A percentile compares a stretch with the other conserved stretches of the same genome.
phyloP scores from a whole-genome alignment of 164 flowering plant species.

The Dillenia suffruticosa region DNA sequence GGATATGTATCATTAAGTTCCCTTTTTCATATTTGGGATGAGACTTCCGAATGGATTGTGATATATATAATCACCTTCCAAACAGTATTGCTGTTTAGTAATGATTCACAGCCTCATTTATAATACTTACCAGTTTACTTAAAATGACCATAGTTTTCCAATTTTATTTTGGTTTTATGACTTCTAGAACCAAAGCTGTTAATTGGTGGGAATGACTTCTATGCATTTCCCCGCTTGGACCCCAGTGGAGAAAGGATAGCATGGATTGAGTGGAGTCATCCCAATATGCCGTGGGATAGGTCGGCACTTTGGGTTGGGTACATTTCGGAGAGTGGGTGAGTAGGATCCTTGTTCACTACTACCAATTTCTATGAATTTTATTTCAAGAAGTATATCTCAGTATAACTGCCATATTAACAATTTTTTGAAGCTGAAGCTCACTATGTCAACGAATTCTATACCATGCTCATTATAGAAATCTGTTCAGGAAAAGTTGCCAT shows the following conservation, averaged over 20 bases:
- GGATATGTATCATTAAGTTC: background rate
- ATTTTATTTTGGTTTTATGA: conserved; percentile 3
- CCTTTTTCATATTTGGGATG: background rate
- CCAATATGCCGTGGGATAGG: conserved; percentile 99
- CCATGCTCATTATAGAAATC: too few relatives aligned
- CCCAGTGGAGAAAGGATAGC: conserved; percentile 67
- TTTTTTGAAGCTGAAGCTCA: too few relatives aligned
- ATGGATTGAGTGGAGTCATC: conserved; percentile 96
- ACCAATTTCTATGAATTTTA: too few relatives aligned
- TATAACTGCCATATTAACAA: too few relatives aligned
- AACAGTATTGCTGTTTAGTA: too few relatives aligned
- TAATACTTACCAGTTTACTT: too few relatives aligned
- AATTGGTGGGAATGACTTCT: conserved; percentile 87
- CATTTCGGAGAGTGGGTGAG: conserved; percentile 78
- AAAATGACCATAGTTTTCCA: background rate
- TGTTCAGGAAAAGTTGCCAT: too few relatives aligned
- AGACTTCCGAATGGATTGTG: too few relatives aligned
- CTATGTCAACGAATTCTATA: too few relatives aligned
- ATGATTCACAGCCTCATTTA: too few relatives aligned
- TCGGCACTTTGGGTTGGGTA: conserved; percentile 95
- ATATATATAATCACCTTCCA: too few relatives aligned
- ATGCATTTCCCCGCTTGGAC: conserved; percentile 90
- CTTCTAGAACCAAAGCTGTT: conserved; percentile 70
- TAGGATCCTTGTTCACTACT: background rate
- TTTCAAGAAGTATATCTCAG: too few relatives aligned